These are phyloP conservation scores for Carallia brachiata DNA, from an alignment of 345 rosid species.

Conservation along the genomic window DNA sequence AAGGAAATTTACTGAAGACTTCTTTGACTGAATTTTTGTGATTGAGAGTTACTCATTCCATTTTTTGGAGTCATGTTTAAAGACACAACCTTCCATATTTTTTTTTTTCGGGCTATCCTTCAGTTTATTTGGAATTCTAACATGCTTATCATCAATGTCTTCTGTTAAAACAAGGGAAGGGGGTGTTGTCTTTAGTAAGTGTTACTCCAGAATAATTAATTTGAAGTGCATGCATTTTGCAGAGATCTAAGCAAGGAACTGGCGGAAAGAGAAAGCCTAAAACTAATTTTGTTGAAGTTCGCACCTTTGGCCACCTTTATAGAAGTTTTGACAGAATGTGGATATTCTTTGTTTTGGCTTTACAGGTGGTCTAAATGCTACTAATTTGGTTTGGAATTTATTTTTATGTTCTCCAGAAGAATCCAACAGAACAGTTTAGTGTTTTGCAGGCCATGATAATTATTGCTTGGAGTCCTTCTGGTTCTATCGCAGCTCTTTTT, in stretches of 20 bases:
- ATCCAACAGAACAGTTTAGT: constrained; percentile 15
- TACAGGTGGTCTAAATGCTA: constrained; percentile 56
- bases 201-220: not conserved
- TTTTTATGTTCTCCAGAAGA: constrained; percentile 5
- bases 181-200: not conserved
- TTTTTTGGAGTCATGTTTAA: not conserved
- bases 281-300: constrained; percentile 97
- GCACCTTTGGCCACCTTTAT: constrained; percentile 90
- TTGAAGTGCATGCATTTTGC: constrained; percentile 19
- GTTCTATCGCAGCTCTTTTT: constrained; percentile 66
- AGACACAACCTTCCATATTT: too few species aligned
- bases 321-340: constrained; percentile 98
- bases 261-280: constrained; percentile 70
- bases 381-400: constrained; percentile 7
- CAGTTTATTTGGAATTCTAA: not conserved
- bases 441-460: constrained; percentile 83
- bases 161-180: not conserved
- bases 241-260: constrained; percentile 53
- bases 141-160: not conserved
- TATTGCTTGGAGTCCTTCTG: constrained; percentile 72
- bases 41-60: not conserved
- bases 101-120: too few species aligned
- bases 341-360: constrained; percentile 83
- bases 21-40: not conserved
- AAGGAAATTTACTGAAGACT: not conserved